phyloP scores from a whole-genome alignment of 169 alveolate species.

The Plasmodium cynomolgi region DNA sequence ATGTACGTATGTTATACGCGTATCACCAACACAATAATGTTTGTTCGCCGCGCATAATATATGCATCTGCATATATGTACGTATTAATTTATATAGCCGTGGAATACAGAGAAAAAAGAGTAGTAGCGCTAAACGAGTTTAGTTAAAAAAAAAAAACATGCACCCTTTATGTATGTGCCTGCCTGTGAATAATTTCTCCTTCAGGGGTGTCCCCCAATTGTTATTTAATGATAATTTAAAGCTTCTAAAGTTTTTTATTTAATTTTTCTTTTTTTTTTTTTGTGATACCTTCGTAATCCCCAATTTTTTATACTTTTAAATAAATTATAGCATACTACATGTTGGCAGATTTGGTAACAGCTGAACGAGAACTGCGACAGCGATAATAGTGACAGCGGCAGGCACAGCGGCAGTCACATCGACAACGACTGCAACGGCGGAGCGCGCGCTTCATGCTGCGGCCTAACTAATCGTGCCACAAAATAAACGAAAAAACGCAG shows the following conservation, averaged over 20 bases:
- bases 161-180: background rate
- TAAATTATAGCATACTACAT: background rate
- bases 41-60: background rate
- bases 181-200: background rate
- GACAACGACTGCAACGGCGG: background rate
- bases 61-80: background rate
- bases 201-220: background rate
- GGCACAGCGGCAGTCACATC: too few species aligned
- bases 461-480: background rate
- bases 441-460: background rate
- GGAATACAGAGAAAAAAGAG: background rate
- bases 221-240: background rate
- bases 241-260: conserved; percentile 4
- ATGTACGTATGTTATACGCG: background rate
- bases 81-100: background rate
- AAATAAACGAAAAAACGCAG: background rate
- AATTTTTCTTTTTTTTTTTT: background rate
- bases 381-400: background rate
- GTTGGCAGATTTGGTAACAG: background rate
- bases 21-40: background rate
- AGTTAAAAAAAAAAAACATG: background rate
- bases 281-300: background rate
- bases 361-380: background rate
- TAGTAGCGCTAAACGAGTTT: background rate
- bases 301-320: background rate